These are phyloP conservation scores for Chlorencoelia australis DNA, from an alignment of 2,329 filamentous ascomycete species.

Conservation along the genomic window DNA sequence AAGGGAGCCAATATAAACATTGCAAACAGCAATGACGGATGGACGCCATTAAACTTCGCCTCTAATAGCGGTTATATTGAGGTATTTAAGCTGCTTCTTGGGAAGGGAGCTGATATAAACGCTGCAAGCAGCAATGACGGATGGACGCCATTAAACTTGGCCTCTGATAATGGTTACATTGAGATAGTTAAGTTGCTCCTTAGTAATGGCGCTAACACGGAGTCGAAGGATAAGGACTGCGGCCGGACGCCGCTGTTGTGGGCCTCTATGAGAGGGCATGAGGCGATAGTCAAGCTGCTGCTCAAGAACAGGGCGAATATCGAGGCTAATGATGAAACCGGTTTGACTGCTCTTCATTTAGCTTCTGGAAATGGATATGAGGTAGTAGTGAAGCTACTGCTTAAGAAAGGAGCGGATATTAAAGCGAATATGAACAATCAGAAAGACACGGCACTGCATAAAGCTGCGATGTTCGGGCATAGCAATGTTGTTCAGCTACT, in stretches of 20 bases:
- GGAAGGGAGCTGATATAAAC: not conserved
- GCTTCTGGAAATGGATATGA: not conserved
- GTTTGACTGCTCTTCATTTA: not conserved
- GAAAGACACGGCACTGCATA: not conserved
- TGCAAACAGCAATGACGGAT: no score
- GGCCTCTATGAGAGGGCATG: not conserved
- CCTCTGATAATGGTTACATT: no score
- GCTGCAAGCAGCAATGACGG: not conserved
- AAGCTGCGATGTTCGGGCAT: not conserved
- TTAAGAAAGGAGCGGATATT: not conserved
- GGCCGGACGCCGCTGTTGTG: not conserved
- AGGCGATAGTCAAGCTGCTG: not conserved
- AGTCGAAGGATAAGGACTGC: not conserved
- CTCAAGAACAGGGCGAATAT: not conserved
- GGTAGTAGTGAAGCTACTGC: not conserved
- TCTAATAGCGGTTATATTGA: no score
- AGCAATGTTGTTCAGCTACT: not conserved
- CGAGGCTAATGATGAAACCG: not conserved
- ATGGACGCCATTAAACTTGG: no score
- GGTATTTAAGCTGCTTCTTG: conserved; percentile 1
- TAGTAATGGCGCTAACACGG: not conserved
- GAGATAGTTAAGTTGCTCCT: not conserved
- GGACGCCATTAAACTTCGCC: no score
- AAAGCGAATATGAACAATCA: not conserved
- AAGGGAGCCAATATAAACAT: no score